These are phyloP conservation scores for Trichoderma guizhouense DNA, from an alignment of 2,329 filamentous ascomycete genomes.

Conservation along the genomic window DNA sequence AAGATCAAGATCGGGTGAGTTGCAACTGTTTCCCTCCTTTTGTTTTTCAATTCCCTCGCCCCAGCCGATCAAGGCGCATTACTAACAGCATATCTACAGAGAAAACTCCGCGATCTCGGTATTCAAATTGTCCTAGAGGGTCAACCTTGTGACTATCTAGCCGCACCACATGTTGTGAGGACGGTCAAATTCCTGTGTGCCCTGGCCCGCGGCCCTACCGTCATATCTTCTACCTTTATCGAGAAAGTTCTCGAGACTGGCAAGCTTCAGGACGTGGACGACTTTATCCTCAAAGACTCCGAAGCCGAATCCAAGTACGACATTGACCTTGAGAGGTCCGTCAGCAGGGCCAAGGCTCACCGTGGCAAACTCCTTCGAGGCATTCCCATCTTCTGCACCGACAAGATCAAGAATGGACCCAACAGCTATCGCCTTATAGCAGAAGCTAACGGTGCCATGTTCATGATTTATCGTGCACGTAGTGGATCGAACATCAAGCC, in stretches of 20 bases:
- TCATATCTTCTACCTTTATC: slow-evolving; percentile 76
- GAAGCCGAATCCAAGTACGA: slow-evolving; percentile 69
- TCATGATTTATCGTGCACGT: slow-evolving; percentile 71
- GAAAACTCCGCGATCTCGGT: slow-evolving; percentile 76
- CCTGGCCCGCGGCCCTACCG: slow-evolving; percentile 72
- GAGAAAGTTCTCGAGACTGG: slow-evolving; percentile 70
- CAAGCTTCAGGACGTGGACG: slow-evolving; percentile 58
- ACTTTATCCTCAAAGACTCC: slow-evolving; percentile 67
- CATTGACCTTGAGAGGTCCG: slow-evolving; percentile 65
- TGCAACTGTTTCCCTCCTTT: not conserved
- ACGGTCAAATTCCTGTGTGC: slow-evolving; percentile 93
- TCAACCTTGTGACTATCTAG: slow-evolving; percentile 76
- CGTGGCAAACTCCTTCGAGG: slow-evolving; percentile 70
- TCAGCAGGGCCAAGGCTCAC: slow-evolving; percentile 71
- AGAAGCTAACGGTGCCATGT: slow-evolving; percentile 81
- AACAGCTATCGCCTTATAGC: slow-evolving; percentile 85
- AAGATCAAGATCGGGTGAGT: slow-evolving; percentile 77
- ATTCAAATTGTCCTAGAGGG: slow-evolving; percentile 76
- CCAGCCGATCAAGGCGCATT: too few species aligned
- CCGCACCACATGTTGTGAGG: slow-evolving; percentile 80
- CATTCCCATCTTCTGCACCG: slow-evolving; percentile 80
- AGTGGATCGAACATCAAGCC: slow-evolving; percentile 64
- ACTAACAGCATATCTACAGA: slow-evolving; percentile 45
- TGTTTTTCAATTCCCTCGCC: not conserved
- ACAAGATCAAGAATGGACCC: slow-evolving; percentile 73